These are phyloP conservation scores for Pichia sp. DNA, from an alignment of 1,139 yeast genomes.

Conservation along the genomic window DNA sequence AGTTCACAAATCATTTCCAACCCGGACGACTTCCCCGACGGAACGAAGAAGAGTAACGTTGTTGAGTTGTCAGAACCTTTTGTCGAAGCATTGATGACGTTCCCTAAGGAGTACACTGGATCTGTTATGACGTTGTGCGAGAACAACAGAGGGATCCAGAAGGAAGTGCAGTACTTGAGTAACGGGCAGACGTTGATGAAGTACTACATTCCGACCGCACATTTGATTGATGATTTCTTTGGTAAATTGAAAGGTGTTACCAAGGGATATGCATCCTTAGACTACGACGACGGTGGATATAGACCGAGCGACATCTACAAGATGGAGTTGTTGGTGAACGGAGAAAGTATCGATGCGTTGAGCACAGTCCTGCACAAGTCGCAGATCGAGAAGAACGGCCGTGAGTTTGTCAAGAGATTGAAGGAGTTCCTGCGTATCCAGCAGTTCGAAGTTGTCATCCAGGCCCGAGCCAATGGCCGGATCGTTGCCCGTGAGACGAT, in stretches of 20 bases:
- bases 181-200: conserved; percentile 81
- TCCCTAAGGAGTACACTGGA: conserved; percentile 89
- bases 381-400: conserved; percentile 70
- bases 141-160: conserved; percentile 77
- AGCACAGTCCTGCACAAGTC: conserved; percentile 87
- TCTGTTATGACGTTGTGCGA: conserved; percentile 85
- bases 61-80: conserved; percentile 76
- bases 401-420: conserved; percentile 79
- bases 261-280: conserved; percentile 90
- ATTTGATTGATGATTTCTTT: conserved; percentile 90
- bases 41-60: conserved; percentile 44
- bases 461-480: conserved; percentile 82
- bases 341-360: conserved; percentile 87
- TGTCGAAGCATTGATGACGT: conserved; percentile 88
- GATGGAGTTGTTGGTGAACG: conserved; percentile 86
- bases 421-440: conserved; percentile 78
- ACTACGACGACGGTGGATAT: conserved; percentile 94
- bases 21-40: conserved; percentile 90
- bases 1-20: conserved; percentile 67
- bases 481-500: conserved; percentile 91
- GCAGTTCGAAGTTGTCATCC: conserved; percentile 89
- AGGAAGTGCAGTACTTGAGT: conserved; percentile 72
- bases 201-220: conserved; percentile 82
- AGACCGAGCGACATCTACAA: conserved; percentile 77
- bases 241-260: conserved; percentile 91